phyloP scores from a whole-genome alignment of 2,329 filamentous ascomycete genomes.

The Penicillium sp. region DNA sequence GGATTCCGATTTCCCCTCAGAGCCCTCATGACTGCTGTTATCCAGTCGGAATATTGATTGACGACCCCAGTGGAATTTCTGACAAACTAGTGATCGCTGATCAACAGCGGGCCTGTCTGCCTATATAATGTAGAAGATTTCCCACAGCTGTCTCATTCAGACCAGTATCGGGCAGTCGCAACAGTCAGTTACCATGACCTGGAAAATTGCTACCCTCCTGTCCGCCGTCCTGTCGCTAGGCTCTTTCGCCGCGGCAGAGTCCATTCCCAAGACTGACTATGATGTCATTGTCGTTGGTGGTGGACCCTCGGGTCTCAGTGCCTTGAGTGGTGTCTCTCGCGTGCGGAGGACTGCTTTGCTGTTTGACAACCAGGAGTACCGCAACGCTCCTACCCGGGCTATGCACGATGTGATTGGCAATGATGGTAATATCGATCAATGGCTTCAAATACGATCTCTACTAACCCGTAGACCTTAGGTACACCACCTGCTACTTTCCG shows the following conservation, averaged over 20 bases:
- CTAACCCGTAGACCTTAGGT: neutral
- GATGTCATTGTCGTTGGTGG: constrained; percentile 61
- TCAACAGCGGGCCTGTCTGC: neutral
- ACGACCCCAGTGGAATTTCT: neutral
- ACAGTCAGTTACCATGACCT: constrained; percentile 11
- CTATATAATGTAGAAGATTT: neutral
- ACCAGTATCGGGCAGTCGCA: neutral
- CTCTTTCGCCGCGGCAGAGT: constrained; percentile 20
- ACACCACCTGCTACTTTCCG: constrained; percentile 54
- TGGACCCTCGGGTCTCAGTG: constrained; percentile 57
- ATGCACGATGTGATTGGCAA: constrained; percentile 64
- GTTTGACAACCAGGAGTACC: constrained; percentile 60
- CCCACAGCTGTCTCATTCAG: too few species aligned
- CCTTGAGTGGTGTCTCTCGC: constrained; percentile 59
- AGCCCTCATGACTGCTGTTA: neutral
- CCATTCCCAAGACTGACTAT: constrained; percentile 40
- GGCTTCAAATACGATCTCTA: neutral
- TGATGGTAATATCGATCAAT: constrained; percentile 49
- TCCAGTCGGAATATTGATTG: neutral
- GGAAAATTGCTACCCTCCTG: constrained; percentile 18
- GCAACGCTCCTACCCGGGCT: constrained; percentile 57
- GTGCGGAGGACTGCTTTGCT: constrained; percentile 57
- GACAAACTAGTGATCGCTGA: neutral
- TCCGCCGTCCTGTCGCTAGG: constrained; percentile 26
- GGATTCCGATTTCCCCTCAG: neutral